These are phyloP conservation scores for Spatholobus suberectus DNA, from an alignment of 306 rosid species.

Conservation along the genomic window DNA sequence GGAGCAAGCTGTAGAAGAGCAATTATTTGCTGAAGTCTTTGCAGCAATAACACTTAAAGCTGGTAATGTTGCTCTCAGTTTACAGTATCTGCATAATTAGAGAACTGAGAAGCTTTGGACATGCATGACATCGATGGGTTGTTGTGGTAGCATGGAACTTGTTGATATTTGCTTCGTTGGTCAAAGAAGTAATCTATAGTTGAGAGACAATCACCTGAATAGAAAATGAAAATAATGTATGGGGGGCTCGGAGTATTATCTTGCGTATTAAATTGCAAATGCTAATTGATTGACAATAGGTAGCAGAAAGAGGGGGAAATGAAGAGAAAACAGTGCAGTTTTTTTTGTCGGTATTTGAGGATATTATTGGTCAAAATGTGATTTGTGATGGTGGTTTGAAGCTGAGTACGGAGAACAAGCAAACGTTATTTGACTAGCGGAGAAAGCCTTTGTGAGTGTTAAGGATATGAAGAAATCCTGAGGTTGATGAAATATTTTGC, in stretches of 20 bases:
- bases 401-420: slow-evolving; percentile 11
- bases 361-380: neutral
- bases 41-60: slow-evolving; percentile 17
- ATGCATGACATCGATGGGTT: slow-evolving; percentile 11
- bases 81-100: slow-evolving; percentile 17
- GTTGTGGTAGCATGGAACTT: neutral
- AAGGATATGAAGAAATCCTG: neutral
- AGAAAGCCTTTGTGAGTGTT: neutral
- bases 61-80: slow-evolving; percentile 34
- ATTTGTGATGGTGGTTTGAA: slow-evolving; percentile 27
- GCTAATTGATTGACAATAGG: neutral
- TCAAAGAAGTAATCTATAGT: slow-evolving; percentile 12
- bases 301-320: neutral
- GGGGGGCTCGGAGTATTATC: neutral
- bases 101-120: slow-evolving; percentile 13
- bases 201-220: slow-evolving; percentile 3
- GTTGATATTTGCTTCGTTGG: slow-evolving; percentile 15
- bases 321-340: neutral
- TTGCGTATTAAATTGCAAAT: neutral
- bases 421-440: neutral
- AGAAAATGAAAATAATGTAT: neutral
- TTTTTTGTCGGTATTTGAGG: neutral
- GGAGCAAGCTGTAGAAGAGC: slow-evolving; percentile 14
- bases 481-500: slow-evolving; percentile 17
- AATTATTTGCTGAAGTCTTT: slow-evolving; percentile 1